Base-by-base conservation (phyloP, 768 basidiomycete genomes). In the Lentinula edodes region DNA sequence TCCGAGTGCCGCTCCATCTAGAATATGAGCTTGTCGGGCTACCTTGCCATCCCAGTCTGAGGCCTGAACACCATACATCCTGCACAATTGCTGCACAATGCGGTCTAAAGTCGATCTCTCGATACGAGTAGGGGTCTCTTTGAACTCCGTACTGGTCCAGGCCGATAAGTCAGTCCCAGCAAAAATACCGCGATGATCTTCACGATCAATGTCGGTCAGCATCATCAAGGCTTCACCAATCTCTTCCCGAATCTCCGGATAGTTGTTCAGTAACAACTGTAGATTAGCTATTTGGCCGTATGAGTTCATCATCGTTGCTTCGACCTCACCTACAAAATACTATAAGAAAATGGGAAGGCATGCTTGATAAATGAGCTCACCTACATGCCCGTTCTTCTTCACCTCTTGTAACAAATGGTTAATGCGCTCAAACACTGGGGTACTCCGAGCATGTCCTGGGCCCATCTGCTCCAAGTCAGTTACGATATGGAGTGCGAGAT, bases 391-490 rank as follows among this genome's bases (percentile, higher is more conserved):
- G 55, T 75, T 73, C 3, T 67, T 70, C 20, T 69, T 67, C 10
- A 66, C 38, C 2, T 61, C 46, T 45, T 71, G 71, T 5, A 74
- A 56, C 5, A 66, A 54, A 12, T 63, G 57, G 52, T 73, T 75
- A 41, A 69, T 70, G 16, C 69, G 64, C 54, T 77, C 69, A 48
- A 72, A 76, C 12, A 69, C 67, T 38, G 66, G 67, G 6, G 67
- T 64, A 62, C 70, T 62, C 54, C 68, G 70, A 36, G 67, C 64
- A 63, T 73, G 73, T 12, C 56, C 60, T 0, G 70, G 73, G 10
- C 73, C 71, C 62, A 73, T 68, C 0, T 58, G 15, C 2, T 60
- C 43, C 34, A 68, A 45, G 32, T 65, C 64, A 18, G 62, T 61
- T 2, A 66, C 66, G 16, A 72, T 61, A 53, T 73, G 72, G 2